Conservation (phyloP, 192 early-diverging fungal species). For the Podila clonocystis region DNA sequence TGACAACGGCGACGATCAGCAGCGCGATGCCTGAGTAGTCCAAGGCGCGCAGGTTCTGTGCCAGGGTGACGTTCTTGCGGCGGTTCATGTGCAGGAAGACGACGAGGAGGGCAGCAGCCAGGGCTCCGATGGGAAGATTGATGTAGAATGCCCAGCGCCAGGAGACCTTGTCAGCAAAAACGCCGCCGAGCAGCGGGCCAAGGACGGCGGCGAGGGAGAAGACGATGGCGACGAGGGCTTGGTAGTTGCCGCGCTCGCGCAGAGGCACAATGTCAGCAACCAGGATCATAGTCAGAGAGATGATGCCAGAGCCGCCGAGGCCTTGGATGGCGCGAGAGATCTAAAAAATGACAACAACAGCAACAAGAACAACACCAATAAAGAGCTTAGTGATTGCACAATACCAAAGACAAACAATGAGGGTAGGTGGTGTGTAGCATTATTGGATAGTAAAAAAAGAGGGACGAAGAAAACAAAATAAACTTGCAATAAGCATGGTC, state of each 20-base stretch:
- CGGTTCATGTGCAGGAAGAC: constrained; percentile 51
- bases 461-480: not conserved
- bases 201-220: constrained; percentile 78
- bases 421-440: no score
- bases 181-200: constrained; percentile 83
- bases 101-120: constrained; percentile 23
- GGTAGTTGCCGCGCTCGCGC: constrained; percentile 75
- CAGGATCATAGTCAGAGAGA: constrained; percentile 67
- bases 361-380: no score
- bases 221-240: constrained; percentile 75
- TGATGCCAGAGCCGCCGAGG: constrained; percentile 66
- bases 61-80: constrained; percentile 43
- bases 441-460: no score
- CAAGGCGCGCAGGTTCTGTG: constrained; percentile 37
- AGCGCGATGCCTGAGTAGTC: constrained; percentile 37
- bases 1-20: constrained; percentile 65
- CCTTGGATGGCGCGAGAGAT: constrained; percentile 64
- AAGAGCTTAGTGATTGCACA: not conserved
- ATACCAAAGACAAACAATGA: no score
- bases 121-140: constrained; percentile 80
- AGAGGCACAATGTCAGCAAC: constrained; percentile 69
- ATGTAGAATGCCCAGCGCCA: constrained; percentile 87
- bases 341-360: not conserved
- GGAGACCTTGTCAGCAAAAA: constrained; percentile 72
- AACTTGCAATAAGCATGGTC: constrained; percentile 63